Evolutionary conservation across 805 yeast genomes (phyloP).

Genomic region (Yarrowia divulgata): DNA sequence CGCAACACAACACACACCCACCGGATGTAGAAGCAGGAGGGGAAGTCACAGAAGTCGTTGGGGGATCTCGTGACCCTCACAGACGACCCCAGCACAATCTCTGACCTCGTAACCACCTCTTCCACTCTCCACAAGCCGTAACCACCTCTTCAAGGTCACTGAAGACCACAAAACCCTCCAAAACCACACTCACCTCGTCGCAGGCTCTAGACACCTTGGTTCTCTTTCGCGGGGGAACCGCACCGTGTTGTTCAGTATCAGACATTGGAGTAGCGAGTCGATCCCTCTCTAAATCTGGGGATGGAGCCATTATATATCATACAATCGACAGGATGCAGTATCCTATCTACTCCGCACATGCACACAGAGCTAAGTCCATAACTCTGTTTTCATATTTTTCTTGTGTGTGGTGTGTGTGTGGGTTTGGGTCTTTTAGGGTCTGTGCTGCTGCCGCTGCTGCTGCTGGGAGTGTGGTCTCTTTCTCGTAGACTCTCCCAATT

Average conservation of each 20-base stretch:
- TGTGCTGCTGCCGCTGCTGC: neutral
- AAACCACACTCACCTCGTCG: slow-evolving; percentile 52
- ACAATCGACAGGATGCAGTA: slow-evolving; percentile 21
- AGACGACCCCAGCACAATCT: neutral
- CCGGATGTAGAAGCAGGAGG: neutral
- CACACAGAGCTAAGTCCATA: slow-evolving; percentile 19
- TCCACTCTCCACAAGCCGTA: neutral
- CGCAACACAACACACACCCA: slow-evolving; percentile 5
- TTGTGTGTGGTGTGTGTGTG: neutral
- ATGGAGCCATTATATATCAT: slow-evolving; percentile 31
- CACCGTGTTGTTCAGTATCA: slow-evolving; percentile 37
- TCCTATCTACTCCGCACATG: slow-evolving; percentile 38
- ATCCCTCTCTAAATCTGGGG: neutral
- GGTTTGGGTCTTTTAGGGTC: slow-evolving; percentile 8
- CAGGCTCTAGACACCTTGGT: slow-evolving; percentile 66
- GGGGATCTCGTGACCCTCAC: too few species aligned
- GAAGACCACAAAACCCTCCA: neutral
- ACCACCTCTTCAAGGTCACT: neutral
- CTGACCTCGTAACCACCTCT: neutral
- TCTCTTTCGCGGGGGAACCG: slow-evolving; percentile 54
- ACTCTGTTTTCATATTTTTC: slow-evolving; percentile 6
- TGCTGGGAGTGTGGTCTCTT: slow-evolving; percentile 1
- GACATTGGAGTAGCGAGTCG: slow-evolving; percentile 33
- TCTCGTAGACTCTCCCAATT: slow-evolving; percentile 5
- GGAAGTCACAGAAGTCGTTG: too few species aligned